Evolutionary conservation across 2,329 filamentous ascomycete genomes (phyloP).

Genomic region (Scytalidium sp.): DNA sequence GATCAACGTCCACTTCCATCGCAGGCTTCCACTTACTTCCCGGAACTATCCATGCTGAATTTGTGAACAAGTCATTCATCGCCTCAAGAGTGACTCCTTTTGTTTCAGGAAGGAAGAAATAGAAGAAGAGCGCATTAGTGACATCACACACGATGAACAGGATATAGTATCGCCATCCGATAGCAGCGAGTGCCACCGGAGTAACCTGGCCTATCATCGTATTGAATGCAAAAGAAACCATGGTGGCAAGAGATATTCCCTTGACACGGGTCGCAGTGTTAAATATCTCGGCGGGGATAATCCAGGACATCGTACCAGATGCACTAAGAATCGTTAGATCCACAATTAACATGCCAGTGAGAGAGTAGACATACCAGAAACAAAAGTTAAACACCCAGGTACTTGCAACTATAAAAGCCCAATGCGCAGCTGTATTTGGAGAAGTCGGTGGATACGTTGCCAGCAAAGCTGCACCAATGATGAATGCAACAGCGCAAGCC

Average conservation of each 20-base stretch:
- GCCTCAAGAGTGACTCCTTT: conserved; percentile 55
- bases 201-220: conserved; percentile 67
- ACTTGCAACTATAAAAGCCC: conserved; percentile 55
- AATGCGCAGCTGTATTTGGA: conserved; percentile 43
- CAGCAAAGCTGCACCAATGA: conserved; percentile 40
- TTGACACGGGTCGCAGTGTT: conserved; percentile 58
- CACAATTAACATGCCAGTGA: background rate
- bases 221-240: conserved; percentile 60
- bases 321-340: conserved; percentile 36
- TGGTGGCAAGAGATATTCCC: conserved; percentile 57
- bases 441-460: conserved; percentile 45
- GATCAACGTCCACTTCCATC: conserved; percentile 3
- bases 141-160: conserved; percentile 60
- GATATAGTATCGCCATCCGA: conserved; percentile 31
- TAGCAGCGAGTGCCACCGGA: conserved; percentile 33
- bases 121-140: conserved; percentile 64
- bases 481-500: conserved; percentile 67
- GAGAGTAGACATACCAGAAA: conserved; percentile 31
- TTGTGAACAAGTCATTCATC: conserved; percentile 57
- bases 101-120: conserved; percentile 57
- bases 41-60: conserved; percentile 55
- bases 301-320: conserved; percentile 54
- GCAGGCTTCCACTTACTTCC: conserved; percentile 1
- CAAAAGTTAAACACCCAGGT: conserved; percentile 63
- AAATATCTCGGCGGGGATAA: conserved; percentile 51